phyloP scores from a whole-genome alignment of 1,284 basidiomycete genomes.

The Ustilago sp. region DNA sequence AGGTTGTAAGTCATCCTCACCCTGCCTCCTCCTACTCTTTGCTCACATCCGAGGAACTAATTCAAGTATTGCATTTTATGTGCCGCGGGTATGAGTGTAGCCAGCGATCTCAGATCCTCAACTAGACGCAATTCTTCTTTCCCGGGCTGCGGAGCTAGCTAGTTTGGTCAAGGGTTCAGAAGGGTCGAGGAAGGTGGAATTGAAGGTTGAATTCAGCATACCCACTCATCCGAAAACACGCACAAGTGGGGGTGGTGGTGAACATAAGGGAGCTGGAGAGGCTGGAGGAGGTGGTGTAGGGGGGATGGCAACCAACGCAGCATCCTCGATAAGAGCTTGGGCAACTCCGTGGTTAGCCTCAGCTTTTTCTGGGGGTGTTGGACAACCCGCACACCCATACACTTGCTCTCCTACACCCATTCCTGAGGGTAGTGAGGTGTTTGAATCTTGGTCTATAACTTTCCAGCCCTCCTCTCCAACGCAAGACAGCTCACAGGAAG shows the following conservation, averaged over 20 bases:
- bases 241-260: too few species aligned
- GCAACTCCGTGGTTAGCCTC: slow-evolving; percentile 41
- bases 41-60: background rate
- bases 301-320: slow-evolving; percentile 1
- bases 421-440: background rate
- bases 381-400: slow-evolving; percentile 19
- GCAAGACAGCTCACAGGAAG: background rate
- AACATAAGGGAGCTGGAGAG: background rate
- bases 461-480: too few species aligned
- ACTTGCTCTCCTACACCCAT: background rate
- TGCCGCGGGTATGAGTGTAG: background rate
- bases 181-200: background rate
- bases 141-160: slow-evolving; percentile 7
- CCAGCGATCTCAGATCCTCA: slow-evolving; percentile 27
- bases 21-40: background rate
- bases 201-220: slow-evolving; percentile 11
- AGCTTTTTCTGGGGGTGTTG: slow-evolving; percentile 38
- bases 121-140: slow-evolving; percentile 15
- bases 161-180: background rate
- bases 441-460: slow-evolving; percentile 33
- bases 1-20: slow-evolving; percentile 20
- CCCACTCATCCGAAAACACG: slow-evolving; percentile 1
- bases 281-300: background rate
- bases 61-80: background rate
- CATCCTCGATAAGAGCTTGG: slow-evolving; percentile 33